Percentiles rank a stretch among this genome's conserved stretches.
Conservation (phyloP, 805 yeast genomes). For the Jamesozyma rosinii region DNA sequence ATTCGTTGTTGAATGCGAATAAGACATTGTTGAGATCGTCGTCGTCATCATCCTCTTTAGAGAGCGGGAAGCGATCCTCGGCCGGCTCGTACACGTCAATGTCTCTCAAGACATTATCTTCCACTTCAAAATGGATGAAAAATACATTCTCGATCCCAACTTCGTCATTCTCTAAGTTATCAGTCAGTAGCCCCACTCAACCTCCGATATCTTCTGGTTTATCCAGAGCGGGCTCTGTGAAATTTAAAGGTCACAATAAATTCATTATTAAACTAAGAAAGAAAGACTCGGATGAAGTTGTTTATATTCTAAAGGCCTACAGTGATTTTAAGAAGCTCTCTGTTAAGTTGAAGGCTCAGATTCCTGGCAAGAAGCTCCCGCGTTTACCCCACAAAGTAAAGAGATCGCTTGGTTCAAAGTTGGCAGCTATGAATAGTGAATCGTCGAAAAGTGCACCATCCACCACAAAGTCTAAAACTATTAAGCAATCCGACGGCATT, state of each 20-base stretch:
- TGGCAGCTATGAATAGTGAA: slow-evolving; percentile 1
- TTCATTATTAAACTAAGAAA: slow-evolving; percentile 43
- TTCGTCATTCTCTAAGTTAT: slow-evolving; percentile 22
- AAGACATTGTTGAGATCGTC: neutral
- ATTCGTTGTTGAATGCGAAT: slow-evolving; percentile 2
- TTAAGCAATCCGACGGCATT: neutral
- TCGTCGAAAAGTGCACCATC: slow-evolving; percentile 1
- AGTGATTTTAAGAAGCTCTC: slow-evolving; percentile 57
- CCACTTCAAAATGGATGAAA: slow-evolving; percentile 26
- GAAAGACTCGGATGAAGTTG: slow-evolving; percentile 25
- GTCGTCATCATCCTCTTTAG: neutral
- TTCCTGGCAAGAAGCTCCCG: slow-evolving; percentile 63
- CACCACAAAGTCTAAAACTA: neutral
- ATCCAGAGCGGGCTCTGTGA: neutral
- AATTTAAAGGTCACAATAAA: slow-evolving; percentile 22
- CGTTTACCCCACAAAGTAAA: slow-evolving; percentile 49
- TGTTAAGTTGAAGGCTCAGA: slow-evolving; percentile 39
- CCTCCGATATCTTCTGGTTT: slow-evolving; percentile 2
- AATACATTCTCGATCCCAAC: slow-evolving; percentile 11
- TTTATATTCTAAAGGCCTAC: slow-evolving; percentile 53
- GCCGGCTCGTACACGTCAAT: neutral
- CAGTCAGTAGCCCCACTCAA: slow-evolving; percentile 11
- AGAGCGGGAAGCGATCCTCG: neutral
- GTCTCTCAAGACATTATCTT: slow-evolving; percentile 6
- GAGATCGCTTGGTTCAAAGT: slow-evolving; percentile 12